Evolutionary conservation across 768 basidiomycete species (phyloP).

Genomic region (Serendipita sp.): DNA sequence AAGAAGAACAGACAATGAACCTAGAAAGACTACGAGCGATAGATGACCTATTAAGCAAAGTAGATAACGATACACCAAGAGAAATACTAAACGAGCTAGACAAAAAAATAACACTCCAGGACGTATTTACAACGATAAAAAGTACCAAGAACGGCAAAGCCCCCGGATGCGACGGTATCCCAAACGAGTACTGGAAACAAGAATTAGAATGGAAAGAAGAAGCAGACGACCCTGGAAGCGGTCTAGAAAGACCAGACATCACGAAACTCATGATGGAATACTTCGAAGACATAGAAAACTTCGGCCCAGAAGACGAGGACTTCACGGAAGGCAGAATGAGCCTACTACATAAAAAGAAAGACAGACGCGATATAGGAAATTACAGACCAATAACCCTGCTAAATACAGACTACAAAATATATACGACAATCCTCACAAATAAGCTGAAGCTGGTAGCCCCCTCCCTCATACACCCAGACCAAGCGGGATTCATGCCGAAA

Average conservation of each 20-base stretch:
- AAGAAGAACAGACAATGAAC: no score
- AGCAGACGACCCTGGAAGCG: background rate
- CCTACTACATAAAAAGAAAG: background rate
- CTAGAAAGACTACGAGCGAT: no score
- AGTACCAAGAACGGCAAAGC: background rate
- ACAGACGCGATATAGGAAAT: background rate
- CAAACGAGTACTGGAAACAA: background rate
- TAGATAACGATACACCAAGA: no score
- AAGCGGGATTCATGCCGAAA: no score
- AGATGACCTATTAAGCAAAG: no score
- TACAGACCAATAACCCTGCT: no score
- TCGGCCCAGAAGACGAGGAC: background rate
- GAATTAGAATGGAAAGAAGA: background rate
- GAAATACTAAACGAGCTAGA: no score
- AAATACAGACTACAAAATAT: no score
- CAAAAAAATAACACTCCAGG: background rate
- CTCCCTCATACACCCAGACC: no score
- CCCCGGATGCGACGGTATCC: background rate
- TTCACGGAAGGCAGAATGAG: background rate
- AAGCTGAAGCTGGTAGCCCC: no score
- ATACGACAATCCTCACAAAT: no score
- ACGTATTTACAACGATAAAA: background rate
- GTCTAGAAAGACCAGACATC: background rate
- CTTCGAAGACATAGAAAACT: background rate
- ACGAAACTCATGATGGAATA: background rate